These are phyloP conservation scores for Porcisia hertigi DNA, from an alignment of 208 protist species.

Conservation along the genomic window DNA sequence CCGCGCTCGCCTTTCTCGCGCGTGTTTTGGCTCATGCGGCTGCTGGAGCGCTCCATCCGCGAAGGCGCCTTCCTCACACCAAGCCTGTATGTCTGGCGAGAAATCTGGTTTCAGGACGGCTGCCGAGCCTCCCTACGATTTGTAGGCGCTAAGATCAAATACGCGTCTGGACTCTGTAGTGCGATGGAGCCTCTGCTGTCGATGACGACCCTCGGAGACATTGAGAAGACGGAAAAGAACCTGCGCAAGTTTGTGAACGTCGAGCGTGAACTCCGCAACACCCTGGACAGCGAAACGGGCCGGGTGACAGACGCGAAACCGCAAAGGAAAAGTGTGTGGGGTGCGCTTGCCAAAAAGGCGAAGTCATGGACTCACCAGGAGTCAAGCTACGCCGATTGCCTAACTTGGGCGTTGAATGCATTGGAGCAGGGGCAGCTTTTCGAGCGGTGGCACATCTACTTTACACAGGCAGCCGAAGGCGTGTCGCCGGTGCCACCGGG, in stretches of 20 bases:
- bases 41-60: conserved; percentile 71
- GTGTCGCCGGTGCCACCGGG: conserved; percentile 27
- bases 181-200: conserved; percentile 62
- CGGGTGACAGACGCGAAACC: conserved; percentile 39
- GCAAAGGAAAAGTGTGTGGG: conserved; percentile 52
- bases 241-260: conserved; percentile 52
- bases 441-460: conserved; percentile 74
- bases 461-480: conserved; percentile 37
- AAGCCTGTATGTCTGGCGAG: conserved; percentile 69
- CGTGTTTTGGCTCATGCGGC: conserved; percentile 82
- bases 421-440: conserved; percentile 77
- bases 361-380: conserved; percentile 74
- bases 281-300: conserved; percentile 57
- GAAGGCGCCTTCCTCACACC: conserved; percentile 78
- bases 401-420: conserved; percentile 65
- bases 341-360: conserved; percentile 50
- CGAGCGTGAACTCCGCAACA: conserved; percentile 43
- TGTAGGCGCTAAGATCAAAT: conserved; percentile 63
- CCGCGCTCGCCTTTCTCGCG: conserved; percentile 47
- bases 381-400: conserved; percentile 51
- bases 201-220: conserved; percentile 57
- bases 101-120: conserved; percentile 80
- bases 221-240: conserved; percentile 36
- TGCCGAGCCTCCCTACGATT: conserved; percentile 43
- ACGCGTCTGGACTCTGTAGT: conserved; percentile 61